Conservation (phyloP, 805 yeast species). For the Cephaloascus albidus region DNA sequence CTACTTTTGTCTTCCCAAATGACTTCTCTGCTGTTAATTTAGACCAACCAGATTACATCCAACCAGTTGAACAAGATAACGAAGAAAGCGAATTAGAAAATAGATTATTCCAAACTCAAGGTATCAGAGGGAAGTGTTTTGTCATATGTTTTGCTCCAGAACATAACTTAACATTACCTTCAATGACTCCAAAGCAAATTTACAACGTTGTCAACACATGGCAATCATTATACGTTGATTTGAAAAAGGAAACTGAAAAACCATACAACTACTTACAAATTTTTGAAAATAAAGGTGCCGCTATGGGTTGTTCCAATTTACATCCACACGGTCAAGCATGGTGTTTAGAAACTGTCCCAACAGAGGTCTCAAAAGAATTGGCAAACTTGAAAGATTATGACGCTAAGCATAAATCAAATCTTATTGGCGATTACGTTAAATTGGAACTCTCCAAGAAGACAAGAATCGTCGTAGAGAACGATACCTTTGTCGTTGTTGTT, state of each 20-base stretch:
- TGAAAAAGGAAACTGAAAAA: conserved; percentile 24
- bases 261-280: conserved; percentile 54
- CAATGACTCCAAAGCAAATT: conserved; percentile 39
- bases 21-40: conserved; percentile 64
- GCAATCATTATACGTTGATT: conserved; percentile 39
- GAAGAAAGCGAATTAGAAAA: conserved; percentile 18
- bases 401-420: conserved; percentile 29
- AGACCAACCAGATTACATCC: conserved; percentile 38
- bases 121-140: conserved; percentile 58
- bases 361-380: conserved; percentile 55
- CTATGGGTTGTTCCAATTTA: conserved; percentile 78
- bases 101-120: conserved; percentile 41
- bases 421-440: conserved; percentile 55
- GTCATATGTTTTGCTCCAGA: conserved; percentile 69
- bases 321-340: conserved; percentile 83
- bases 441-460: conserved; percentile 40
- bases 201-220: conserved; percentile 48
- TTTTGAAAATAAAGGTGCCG: conserved; percentile 70
- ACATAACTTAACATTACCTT: conserved; percentile 58
- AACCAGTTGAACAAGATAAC: conserved; percentile 7
- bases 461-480: conserved; percentile 52
- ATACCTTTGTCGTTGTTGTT: conserved; percentile 55
- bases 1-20: conserved; percentile 54
- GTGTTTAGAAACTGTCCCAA: conserved; percentile 58
- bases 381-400: conserved; percentile 38